A percentile compares a stretch with the other conserved stretches of the same genome.
phyloP scores from a whole-genome alignment of 176 grass and related monocot species.

The Avena sativa region DNA sequence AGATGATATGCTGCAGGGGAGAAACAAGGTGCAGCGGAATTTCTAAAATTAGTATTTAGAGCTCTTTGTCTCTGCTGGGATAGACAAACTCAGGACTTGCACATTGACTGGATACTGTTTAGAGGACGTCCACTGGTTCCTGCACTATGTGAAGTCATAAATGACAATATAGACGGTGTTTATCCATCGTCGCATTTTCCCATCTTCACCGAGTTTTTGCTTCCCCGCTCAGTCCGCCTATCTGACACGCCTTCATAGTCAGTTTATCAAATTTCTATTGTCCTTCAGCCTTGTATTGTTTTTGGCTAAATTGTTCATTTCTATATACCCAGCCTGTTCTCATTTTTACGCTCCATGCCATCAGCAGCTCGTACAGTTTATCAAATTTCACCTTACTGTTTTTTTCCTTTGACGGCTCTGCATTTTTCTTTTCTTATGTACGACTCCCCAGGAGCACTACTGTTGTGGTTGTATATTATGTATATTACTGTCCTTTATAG shows the following conservation, averaged over 20 bases:
- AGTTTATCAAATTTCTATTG: background rate
- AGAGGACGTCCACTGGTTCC: slow-evolving; percentile 88
- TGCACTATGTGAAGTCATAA: slow-evolving; percentile 93
- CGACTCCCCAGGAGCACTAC: background rate
- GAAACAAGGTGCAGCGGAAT: slow-evolving; percentile 95
- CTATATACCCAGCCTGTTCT: background rate
- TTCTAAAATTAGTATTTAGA: slow-evolving; percentile 97
- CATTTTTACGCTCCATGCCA: background rate
- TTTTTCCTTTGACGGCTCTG: background rate
- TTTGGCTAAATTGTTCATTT: slow-evolving; percentile 24
- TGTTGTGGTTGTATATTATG: background rate
- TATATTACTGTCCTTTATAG: background rate
- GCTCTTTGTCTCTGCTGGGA: slow-evolving; percentile 98
- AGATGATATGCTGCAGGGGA: slow-evolving; percentile 65
- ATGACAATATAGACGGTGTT: slow-evolving; percentile 90
- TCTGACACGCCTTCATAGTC: slow-evolving; percentile 55
- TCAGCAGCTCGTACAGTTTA: background rate
- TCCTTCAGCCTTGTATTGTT: background rate
- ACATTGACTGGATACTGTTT: slow-evolving; percentile 94
- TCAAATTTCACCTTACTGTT: background rate
- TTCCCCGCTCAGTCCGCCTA: slow-evolving; percentile 81
- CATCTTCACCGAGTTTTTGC: slow-evolving; percentile 84
- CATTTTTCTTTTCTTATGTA: background rate
- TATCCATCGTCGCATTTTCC: slow-evolving; percentile 95
- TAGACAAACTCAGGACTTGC: slow-evolving; percentile 96